phyloP scores from a whole-genome alignment of 371 early-diverging fungal genomes.

The Zychaea mexicana region DNA sequence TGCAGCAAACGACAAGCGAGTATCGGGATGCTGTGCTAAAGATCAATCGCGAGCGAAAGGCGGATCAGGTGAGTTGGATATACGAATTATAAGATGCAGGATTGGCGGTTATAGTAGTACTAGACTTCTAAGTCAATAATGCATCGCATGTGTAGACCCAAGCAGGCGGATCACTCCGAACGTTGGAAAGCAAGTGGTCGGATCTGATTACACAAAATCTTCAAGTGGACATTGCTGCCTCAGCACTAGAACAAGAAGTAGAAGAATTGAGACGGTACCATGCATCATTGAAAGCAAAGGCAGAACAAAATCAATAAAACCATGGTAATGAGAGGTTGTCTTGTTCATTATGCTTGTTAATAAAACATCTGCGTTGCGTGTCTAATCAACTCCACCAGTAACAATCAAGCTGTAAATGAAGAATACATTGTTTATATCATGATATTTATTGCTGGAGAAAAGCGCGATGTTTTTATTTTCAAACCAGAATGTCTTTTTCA shows the following conservation, averaged over 20 bases:
- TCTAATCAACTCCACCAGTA: too few species aligned
- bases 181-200: conserved; percentile 65
- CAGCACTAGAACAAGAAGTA: conserved; percentile 54
- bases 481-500: too few species aligned
- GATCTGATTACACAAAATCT: conserved; percentile 63
- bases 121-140: too few species aligned
- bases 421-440: too few species aligned
- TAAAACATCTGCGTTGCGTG: too few species aligned
- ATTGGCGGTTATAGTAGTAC: too few species aligned
- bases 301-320: neutral
- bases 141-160: conserved; percentile 45
- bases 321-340: too few species aligned
- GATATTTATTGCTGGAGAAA: too few species aligned
- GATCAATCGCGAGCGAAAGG: conserved; percentile 71
- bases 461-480: too few species aligned
- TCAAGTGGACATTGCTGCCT: conserved; percentile 62
- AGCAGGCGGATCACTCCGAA: conserved; percentile 52
- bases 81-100: neutral
- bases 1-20: conserved; percentile 54
- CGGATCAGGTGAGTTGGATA: conserved; percentile 61
- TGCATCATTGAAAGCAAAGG: conserved; percentile 12
- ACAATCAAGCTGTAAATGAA: too few species aligned
- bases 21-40: conserved; percentile 52
- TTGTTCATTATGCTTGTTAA: too few species aligned
- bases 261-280: conserved; percentile 53